A percentile compares a stretch with the other conserved stretches of the same genome.
phyloP scores from a whole-genome alignment of 2,329 filamentous ascomycete genomes.

The Scorias spongiosa region DNA sequence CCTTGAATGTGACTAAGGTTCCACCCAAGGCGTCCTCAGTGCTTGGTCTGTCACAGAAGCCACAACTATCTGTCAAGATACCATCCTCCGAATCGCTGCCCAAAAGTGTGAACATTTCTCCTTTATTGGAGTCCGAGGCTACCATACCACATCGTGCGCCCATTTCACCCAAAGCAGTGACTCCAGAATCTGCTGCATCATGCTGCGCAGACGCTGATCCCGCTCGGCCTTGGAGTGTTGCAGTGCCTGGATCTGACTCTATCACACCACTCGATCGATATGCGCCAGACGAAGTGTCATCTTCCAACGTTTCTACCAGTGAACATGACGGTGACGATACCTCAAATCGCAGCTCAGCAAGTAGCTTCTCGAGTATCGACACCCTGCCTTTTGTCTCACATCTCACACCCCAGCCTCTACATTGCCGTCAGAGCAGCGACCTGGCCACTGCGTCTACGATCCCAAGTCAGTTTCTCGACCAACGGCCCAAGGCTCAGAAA shows the following conservation, averaged over 20 bases:
- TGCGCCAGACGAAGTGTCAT: background rate
- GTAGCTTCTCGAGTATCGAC: background rate
- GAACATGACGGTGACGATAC: background rate
- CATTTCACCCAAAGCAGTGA: background rate
- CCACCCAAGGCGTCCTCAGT: background rate
- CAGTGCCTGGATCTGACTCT: background rate
- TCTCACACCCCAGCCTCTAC: too few relatives aligned
- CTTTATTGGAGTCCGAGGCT: constrained; percentile 4
- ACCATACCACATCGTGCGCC: background rate
- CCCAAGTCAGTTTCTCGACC: too few relatives aligned
- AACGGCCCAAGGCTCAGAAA: too few relatives aligned
- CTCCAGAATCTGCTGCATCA: background rate
- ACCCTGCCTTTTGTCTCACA: too few relatives aligned
- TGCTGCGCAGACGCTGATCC: background rate
- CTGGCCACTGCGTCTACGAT: too few relatives aligned
- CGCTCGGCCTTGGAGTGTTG: background rate
- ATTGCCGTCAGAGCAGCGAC: too few relatives aligned
- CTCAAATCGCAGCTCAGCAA: background rate
- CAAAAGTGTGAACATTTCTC: constrained; percentile 3
- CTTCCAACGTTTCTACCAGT: background rate
- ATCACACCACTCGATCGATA: background rate
- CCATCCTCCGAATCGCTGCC: constrained; percentile 4
- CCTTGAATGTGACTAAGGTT: background rate
- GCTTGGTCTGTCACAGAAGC: constrained; percentile 2
- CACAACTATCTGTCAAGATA: constrained; percentile 11